Evolutionary conservation across 108 stramenopile genomes (phyloP), one percentile per base, ranked within the genome.

Genomic region (Fragilaria crotonensis): DNA sequence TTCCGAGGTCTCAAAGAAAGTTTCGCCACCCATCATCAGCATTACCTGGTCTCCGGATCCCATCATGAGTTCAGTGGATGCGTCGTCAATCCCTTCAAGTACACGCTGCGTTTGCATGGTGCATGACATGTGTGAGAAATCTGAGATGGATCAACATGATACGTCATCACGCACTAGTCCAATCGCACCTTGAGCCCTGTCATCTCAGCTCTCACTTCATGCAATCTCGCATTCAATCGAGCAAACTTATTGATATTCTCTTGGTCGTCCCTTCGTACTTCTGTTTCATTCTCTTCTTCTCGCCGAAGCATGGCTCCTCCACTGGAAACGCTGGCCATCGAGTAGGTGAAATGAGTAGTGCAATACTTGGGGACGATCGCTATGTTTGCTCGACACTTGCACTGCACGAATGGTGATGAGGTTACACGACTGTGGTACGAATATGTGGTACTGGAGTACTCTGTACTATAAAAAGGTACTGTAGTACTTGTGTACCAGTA

Each of bases 1-100:
- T 63, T 96, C 95, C 0, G 77, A 55, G 5, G 73, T 71, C 57
- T 90, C 84, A 62, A 96, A 82, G 62, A 96, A 90, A 5, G 95
- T 79, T 47, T 93, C 92, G 7, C 95, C 95, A 56, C 69, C 52
- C 44, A 89, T 59, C 21, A 87, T 44, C 32, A 95, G 55, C 67
- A 87, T 80, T 9, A 85, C 70, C 14, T 66, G 65, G 25, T 84
- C 87, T 4, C 81, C 85, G 19, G 66, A 62, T 0, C 80, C 78
- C 95, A 96, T 96, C 89, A 91, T 91, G 23, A 96, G 72, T 76
- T 96, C 95, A 29, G 95, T 91, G n/a, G 86, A 85, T 29, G 95
- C 95, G 72, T 96, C 95, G 60, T 94, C 92, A 23, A 96, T 61
- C 51, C 85, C 68, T 71, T 96, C 95, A 11, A 93, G 48, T 4